These are phyloP conservation scores for Penicillium sp. DNA, from an alignment of 2,329 filamentous ascomycete genomes.

Conservation along the genomic window DNA sequence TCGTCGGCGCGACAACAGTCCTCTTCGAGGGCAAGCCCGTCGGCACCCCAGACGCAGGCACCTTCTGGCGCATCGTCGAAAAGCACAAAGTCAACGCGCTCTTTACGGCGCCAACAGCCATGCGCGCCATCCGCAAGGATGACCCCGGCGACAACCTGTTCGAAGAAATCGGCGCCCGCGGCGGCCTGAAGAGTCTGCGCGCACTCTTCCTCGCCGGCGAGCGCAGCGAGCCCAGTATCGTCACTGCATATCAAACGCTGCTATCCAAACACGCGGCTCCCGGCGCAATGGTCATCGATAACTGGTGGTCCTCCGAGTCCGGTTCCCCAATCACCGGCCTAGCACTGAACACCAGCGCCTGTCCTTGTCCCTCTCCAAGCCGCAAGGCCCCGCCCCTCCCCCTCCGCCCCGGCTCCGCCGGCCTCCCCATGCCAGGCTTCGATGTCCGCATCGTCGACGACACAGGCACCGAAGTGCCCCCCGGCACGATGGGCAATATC, in stretches of 20 bases:
- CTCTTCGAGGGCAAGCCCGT: conserved; percentile 94
- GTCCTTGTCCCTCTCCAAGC: no score
- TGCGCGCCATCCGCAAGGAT: conserved; percentile 83
- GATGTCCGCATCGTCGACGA: conserved; percentile 85
- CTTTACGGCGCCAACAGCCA: conserved; percentile 84
- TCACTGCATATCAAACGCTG: conserved; percentile 77
- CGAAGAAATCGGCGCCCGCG: conserved; percentile 62
- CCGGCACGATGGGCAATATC: conserved; percentile 85
- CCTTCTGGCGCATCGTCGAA: conserved; percentile 84
- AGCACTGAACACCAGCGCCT: conserved; percentile 52
- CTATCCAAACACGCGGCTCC: conserved; percentile 66
- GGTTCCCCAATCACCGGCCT: conserved; percentile 69
- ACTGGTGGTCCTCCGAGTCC: conserved; percentile 74
- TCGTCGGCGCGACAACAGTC: conserved; percentile 81
- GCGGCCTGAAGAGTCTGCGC: conserved; percentile 70
- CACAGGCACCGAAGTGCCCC: conserved; percentile 68
- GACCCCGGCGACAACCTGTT: conserved; percentile 74
- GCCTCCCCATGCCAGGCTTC: conserved; percentile 89
- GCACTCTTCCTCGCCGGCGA: conserved; percentile 87
- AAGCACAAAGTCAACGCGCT: conserved; percentile 82
- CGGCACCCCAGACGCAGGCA: conserved; percentile 81
- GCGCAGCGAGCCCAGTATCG: conserved; percentile 81
- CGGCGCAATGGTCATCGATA: conserved; percentile 66
- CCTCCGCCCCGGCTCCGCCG: conserved; percentile 82
- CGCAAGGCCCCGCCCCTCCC: conserved; percentile 49